Conservation (phyloP, 2,329 filamentous ascomycete species). For the Seiridium unicorne region DNA sequence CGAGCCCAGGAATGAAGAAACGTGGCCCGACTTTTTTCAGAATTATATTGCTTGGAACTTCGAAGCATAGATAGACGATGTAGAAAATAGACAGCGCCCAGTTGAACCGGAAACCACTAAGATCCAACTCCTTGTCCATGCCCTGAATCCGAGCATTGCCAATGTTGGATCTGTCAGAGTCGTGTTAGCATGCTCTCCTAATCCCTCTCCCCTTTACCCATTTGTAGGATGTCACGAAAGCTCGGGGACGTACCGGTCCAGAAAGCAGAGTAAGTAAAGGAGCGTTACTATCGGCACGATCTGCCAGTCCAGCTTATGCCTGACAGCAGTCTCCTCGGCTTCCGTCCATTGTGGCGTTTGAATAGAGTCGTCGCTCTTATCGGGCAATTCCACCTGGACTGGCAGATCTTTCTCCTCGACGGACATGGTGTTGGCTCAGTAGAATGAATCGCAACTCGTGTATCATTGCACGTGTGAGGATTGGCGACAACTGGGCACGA, state of each 20-base stretch:
- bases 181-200: neutral
- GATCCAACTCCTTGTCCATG: conserved; percentile 46
- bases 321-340: conserved; percentile 46
- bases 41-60: conserved; percentile 54
- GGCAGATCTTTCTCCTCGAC: conserved; percentile 19
- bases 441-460: too few relatives aligned
- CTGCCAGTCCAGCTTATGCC: conserved; percentile 51
- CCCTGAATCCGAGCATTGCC: conserved; percentile 58
- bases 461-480: too few relatives aligned
- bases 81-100: conserved; percentile 59
- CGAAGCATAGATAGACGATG: conserved; percentile 53
- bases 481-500: too few relatives aligned
- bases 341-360: conserved; percentile 42
- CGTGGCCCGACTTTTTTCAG: conserved; percentile 53
- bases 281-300: conserved; percentile 51
- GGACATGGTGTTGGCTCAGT: conserved; percentile 37
- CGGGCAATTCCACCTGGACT: conserved; percentile 18
- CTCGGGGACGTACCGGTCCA: conserved; percentile 30
- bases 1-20: conserved; percentile 51
- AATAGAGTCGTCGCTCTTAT: conserved; percentile 24
- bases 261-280: conserved; percentile 52
- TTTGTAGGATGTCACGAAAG: too few relatives aligned
- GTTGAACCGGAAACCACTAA: conserved; percentile 52
- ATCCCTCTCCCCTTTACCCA: neutral
- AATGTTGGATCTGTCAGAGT: conserved; percentile 34